Evolutionary conservation across 169 alveolate genomes (phyloP), one percentile per base, ranked within the genome.

Genomic region (Cryptosporidium tyzzeri): DNA sequence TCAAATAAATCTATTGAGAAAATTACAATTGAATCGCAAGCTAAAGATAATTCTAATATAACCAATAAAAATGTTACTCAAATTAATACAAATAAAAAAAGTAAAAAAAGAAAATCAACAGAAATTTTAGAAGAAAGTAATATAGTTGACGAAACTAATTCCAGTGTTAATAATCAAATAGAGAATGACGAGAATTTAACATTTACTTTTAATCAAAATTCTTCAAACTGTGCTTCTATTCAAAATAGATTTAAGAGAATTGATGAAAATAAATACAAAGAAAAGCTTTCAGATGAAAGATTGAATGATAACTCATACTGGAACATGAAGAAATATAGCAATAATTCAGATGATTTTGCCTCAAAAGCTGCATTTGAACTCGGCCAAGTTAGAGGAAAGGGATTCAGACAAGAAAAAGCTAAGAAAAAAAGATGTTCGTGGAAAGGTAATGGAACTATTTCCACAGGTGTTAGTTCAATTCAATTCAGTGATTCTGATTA

Each of bases 351-450:
- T 23, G 71, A 61, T 29, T 85, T 69, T 65, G 92, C 86, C 7
- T 61, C 92, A 1, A 85, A 85, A 33, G 92, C 92, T 29, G 85
- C 92, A 16, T 41, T 41, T 44, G 92, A 85, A 45, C 65, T 85
- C 12, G 92, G 92, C 18, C 86, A 93, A 91, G 97, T 94, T 18
- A 87, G 93, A 85, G 97, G 97, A 18, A 94, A 93, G 41, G 94
- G 93, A 29, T 94, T 94, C 71, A 93, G 96, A 41, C 92, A 92
- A 39, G 95, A 94, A 67, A 94, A 94, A 85, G 89, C 92, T 39
- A 94, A 94, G 92, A 94, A 94, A 92, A 94, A 94, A 84, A 86
- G 93, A 45, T 93, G 96, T 16, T 93, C 95, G 14, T 94, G 97
- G 97, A 94, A 86, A 75, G 97, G 97, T 6, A 80, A 91, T 74